Percentiles rank a stretch among this genome's conserved stretches.
Conservation (phyloP, 257 asterid species). For the Leonotis leonurus region DNA sequence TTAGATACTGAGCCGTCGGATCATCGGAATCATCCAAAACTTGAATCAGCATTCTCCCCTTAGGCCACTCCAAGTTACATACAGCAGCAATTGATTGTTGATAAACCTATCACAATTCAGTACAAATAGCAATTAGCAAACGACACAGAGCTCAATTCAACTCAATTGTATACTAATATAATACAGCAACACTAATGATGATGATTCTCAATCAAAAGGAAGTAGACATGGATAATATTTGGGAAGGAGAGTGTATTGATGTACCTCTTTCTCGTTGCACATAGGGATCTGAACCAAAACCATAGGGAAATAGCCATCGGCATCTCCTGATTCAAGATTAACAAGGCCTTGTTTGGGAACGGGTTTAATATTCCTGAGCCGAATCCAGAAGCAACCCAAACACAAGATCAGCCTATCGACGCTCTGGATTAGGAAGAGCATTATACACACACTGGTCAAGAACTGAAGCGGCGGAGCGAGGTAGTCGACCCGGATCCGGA, state of each 20-base stretch:
- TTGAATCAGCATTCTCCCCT: conserved; percentile 68
- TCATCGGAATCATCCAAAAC: conserved; percentile 90
- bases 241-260: not conserved
- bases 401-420: conserved; percentile 71
- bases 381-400: conserved; percentile 85
- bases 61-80: conserved; percentile 88
- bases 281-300: conserved; percentile 96
- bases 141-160: conserved; percentile 7
- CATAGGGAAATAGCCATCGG: conserved; percentile 78
- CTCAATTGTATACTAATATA: not conserved
- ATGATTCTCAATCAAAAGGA: not conserved
- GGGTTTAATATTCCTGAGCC: conserved; percentile 52
- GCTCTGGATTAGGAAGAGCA: conserved; percentile 77
- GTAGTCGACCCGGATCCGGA: conserved; percentile 70
- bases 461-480: conserved; percentile 79
- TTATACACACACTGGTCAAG: conserved; percentile 62
- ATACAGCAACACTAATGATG: not conserved
- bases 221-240: not conserved
- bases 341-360: conserved; percentile 35
- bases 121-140: not conserved
- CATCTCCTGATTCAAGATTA: conserved; percentile 76
- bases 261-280: conserved; percentile 98
- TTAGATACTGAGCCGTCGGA: conserved; percentile 47
- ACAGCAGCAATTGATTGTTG: conserved; percentile 90
- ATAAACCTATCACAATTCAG: conserved; percentile 54